A percentile compares a stretch with the other conserved stretches of the same genome.
phyloP scores from a whole-genome alignment of 2,329 filamentous ascomycete species.

The Nannizzia gypsea region DNA sequence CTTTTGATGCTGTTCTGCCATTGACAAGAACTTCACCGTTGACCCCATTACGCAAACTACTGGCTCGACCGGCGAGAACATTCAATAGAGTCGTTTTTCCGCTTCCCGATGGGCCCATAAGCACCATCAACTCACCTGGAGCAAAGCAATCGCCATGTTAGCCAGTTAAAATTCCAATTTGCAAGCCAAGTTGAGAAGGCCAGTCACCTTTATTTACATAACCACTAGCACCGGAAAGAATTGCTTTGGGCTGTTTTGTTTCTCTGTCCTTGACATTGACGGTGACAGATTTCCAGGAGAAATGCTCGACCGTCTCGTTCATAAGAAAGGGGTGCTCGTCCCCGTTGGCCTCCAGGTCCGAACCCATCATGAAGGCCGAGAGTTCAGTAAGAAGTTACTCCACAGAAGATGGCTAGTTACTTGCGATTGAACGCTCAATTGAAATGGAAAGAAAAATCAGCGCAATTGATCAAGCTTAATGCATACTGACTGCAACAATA shows the following conservation, averaged over 20 bases:
- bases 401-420: background rate
- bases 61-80: slow-evolving; percentile 55
- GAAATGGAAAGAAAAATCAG: background rate
- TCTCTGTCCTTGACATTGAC: slow-evolving; percentile 62
- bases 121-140: slow-evolving; percentile 57
- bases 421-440: background rate
- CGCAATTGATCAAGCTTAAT: background rate
- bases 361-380: background rate
- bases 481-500: background rate
- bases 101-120: slow-evolving; percentile 65
- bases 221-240: slow-evolving; percentile 54
- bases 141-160: background rate
- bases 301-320: slow-evolving; percentile 52
- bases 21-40: slow-evolving; percentile 51
- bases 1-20: slow-evolving; percentile 42
- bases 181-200: background rate
- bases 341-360: slow-evolving; percentile 22
- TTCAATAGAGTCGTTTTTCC: slow-evolving; percentile 82
- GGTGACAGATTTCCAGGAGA: slow-evolving; percentile 55
- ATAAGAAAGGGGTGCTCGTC: slow-evolving; percentile 22
- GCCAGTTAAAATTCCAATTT: background rate
- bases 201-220: slow-evolving; percentile 49
- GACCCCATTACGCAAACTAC: slow-evolving; percentile 42
- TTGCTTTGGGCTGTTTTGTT: slow-evolving; percentile 50
- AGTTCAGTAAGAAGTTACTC: background rate